Conservation (phyloP, 805 yeast genomes). For the Metschnikowia picachoensis region DNA sequence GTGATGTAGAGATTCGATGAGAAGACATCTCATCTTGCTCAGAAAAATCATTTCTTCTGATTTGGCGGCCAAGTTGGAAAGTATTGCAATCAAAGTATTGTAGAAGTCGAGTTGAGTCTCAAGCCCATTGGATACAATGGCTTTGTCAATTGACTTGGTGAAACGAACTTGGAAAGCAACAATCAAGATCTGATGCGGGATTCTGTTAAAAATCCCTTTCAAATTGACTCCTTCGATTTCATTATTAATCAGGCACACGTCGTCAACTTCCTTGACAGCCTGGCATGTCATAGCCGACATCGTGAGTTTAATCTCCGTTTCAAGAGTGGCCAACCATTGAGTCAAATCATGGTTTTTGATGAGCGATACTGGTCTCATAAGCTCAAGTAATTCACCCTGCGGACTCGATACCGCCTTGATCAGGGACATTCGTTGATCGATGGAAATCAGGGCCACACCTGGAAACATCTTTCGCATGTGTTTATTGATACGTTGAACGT, state of each 20-base stretch:
- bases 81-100: slow-evolving; percentile 14
- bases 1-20: slow-evolving; percentile 66
- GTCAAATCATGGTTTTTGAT: slow-evolving; percentile 41
- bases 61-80: slow-evolving; percentile 25
- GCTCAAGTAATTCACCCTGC: slow-evolving; percentile 56
- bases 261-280: slow-evolving; percentile 23
- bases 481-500: slow-evolving; percentile 45
- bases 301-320: slow-evolving; percentile 47
- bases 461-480: slow-evolving; percentile 71
- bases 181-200: slow-evolving; percentile 55
- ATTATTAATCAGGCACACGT: neutral
- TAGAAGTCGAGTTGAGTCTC: neutral
- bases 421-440: slow-evolving; percentile 26
- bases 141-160: slow-evolving; percentile 42
- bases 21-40: slow-evolving; percentile 54
- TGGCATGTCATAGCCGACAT: slow-evolving; percentile 34
- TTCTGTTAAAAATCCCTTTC: slow-evolving; percentile 28
- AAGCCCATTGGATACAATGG: slow-evolving; percentile 11
- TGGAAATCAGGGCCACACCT: slow-evolving; percentile 49
- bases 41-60: slow-evolving; percentile 22
- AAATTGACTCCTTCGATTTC: too few relatives aligned
- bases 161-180: slow-evolving; percentile 56
- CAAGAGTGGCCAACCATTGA: slow-evolving; percentile 63
- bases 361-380: slow-evolving; percentile 43
- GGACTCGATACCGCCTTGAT: slow-evolving; percentile 54